Conservation (phyloP, 1,284 basidiomycete species). For the Ganoderma meredithae region DNA sequence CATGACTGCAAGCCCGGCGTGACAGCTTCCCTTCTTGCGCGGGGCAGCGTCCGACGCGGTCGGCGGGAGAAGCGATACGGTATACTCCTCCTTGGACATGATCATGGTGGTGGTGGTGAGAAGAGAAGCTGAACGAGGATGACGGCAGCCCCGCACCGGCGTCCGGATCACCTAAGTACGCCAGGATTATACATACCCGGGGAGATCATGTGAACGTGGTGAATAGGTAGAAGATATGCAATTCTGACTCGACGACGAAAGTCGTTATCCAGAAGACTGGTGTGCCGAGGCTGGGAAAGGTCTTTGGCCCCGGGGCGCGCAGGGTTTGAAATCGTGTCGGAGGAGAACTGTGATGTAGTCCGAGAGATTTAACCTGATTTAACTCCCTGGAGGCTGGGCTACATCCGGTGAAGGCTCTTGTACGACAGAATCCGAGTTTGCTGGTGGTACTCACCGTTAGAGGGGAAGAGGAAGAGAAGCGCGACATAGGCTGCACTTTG, state of each 20-base stretch:
- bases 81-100: conserved; percentile 14
- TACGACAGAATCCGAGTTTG: background rate
- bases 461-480: too few relatives aligned
- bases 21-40: conserved; percentile 15
- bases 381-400: too few relatives aligned
- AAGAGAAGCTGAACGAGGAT: conserved; percentile 6
- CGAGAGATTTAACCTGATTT: too few relatives aligned
- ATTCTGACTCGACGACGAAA: background rate
- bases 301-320: background rate
- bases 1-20: conserved; percentile 15
- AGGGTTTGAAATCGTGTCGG: background rate
- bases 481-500: background rate
- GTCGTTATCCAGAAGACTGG: conserved; percentile 18
- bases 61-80: conserved; percentile 23
- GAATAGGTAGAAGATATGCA: background rate
- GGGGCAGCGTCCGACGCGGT: conserved; percentile 18
- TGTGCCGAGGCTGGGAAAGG: conserved; percentile 6
- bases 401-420: too few relatives aligned
- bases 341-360: background rate
- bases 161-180: too few relatives aligned
- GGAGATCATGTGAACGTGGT: conserved; percentile 6
- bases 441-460: too few relatives aligned
- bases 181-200: conserved; percentile 12
- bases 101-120: conserved; percentile 23
- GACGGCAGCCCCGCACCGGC: conserved; percentile 9